A percentile compares a stretch with the other conserved stretches of the same genome.
phyloP scores from a whole-genome alignment of 768 basidiomycete species.

The Amanita molliuscula region DNA sequence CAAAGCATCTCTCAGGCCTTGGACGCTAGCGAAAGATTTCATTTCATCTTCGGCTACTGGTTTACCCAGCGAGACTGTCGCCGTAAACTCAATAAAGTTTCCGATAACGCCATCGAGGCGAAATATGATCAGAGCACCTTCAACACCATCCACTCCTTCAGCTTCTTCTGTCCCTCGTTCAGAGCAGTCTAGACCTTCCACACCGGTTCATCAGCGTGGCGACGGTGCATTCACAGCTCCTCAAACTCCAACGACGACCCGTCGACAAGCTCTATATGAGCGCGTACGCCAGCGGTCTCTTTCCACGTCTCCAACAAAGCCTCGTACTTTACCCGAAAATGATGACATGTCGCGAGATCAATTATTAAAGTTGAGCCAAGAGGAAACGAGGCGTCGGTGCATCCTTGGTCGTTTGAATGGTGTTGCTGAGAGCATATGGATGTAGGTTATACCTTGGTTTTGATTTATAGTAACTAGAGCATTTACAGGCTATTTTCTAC shows the following conservation, averaged over 20 bases:
- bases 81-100: conserved; percentile 39
- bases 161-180: conserved; percentile 21
- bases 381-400: conserved; percentile 68
- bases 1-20: conserved; percentile 27
- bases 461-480: not conserved
- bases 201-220: conserved; percentile 57
- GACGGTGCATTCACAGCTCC: conserved; percentile 43
- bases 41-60: conserved; percentile 41
- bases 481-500: conserved; percentile 60
- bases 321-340: conserved; percentile 23
- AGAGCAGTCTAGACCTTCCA: conserved; percentile 40
- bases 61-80: conserved; percentile 30
- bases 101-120: conserved; percentile 58
- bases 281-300: conserved; percentile 68
- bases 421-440: conserved; percentile 85
- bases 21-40: conserved; percentile 24
- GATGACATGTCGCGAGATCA: conserved; percentile 53
- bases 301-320: conserved; percentile 55
- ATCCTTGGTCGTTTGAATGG: conserved; percentile 68
- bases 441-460: conserved; percentile 36
- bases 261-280: conserved; percentile 74
- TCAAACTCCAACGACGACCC: conserved; percentile 62
- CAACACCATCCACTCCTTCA: conserved; percentile 38
- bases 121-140: conserved; percentile 27
- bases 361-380: conserved; percentile 62